Conservation (phyloP, 768 basidiomycete species). For the Pleurotus giganteus region DNA sequence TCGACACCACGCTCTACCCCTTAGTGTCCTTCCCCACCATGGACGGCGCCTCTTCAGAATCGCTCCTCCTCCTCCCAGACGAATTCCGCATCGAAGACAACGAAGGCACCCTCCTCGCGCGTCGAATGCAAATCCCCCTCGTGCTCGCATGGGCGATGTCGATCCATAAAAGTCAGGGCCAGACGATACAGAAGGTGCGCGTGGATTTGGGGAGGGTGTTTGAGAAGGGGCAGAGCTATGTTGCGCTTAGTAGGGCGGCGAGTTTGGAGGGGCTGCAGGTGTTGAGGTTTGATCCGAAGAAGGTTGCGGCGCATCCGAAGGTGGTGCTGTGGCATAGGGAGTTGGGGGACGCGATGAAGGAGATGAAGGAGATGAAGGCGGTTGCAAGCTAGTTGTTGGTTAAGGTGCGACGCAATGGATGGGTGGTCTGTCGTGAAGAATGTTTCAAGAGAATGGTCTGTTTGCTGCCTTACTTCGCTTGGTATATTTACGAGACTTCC, state of each 20-base stretch:
- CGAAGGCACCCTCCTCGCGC: slow-evolving; percentile 46
- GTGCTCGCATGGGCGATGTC: slow-evolving; percentile 82
- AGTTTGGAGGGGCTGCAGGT: slow-evolving; percentile 63
- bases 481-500: too few relatives aligned
- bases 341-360: not conserved
- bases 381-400: slow-evolving; percentile 3
- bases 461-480: too few relatives aligned
- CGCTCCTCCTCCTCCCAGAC: slow-evolving; percentile 47
- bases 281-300: slow-evolving; percentile 53
- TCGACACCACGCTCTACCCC: slow-evolving; percentile 41
- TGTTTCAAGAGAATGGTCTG: too few relatives aligned
- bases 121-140: slow-evolving; percentile 47
- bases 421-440: too few relatives aligned
- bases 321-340: slow-evolving; percentile 52
- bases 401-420: not conserved
- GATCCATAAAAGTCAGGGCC: slow-evolving; percentile 83
- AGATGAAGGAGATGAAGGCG: slow-evolving; percentile 13
- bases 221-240: slow-evolving; percentile 70
- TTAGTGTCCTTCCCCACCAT: slow-evolving; percentile 42
- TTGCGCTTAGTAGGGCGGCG: slow-evolving; percentile 65
- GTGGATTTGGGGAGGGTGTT: slow-evolving; percentile 78
- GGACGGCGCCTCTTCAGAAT: slow-evolving; percentile 32
- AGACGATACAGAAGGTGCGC: slow-evolving; percentile 75
- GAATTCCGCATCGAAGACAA: slow-evolving; percentile 54
- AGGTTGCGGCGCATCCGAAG: slow-evolving; percentile 54